phyloP scores from a whole-genome alignment of 495 filamentous ascomycete species.

The Mytilinidion resinicola region DNA sequence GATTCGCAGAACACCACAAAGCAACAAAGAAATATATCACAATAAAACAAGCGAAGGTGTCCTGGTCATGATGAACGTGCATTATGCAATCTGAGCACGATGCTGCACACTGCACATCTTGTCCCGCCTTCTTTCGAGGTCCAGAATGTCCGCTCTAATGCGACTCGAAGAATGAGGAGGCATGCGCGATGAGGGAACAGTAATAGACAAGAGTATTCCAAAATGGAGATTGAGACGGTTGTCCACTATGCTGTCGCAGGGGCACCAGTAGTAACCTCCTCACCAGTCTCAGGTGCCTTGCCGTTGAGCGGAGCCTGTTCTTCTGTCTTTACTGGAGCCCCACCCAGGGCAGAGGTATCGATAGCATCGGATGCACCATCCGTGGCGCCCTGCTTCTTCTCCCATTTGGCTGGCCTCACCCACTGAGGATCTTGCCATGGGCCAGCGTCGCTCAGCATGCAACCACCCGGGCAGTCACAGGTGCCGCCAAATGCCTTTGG shows the following conservation, averaged over 20 bases:
- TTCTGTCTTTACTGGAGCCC: conserved; percentile 14
- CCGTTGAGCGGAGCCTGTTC: neutral
- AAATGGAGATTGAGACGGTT: neutral
- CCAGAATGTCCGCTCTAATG: too few relatives aligned
- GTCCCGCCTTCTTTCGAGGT: too few relatives aligned
- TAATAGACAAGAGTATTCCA: neutral
- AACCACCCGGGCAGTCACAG: conserved; percentile 79
- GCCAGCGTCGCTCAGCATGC: conserved; percentile 78
- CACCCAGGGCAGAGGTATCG: conserved; percentile 16
- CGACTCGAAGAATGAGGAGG: neutral
- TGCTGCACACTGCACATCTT: too few relatives aligned
- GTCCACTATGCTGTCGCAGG: neutral
- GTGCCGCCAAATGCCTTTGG: conserved; percentile 78
- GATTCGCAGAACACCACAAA: too few relatives aligned
- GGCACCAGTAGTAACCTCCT: neutral
- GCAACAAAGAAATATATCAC: too few relatives aligned
- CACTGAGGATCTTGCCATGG: conserved; percentile 84
- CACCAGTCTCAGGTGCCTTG: neutral
- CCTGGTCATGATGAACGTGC: too few relatives aligned
- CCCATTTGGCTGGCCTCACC: conserved; percentile 45
- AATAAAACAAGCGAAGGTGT: too few relatives aligned
- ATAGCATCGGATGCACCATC: conserved; percentile 5
- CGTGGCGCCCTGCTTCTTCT: conserved; percentile 18
- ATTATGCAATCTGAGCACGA: too few relatives aligned
- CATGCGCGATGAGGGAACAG: neutral